phyloP scores from a whole-genome alignment of 2,329 filamentous ascomycete genomes.

The Cadophora luteo-olivacea region DNA sequence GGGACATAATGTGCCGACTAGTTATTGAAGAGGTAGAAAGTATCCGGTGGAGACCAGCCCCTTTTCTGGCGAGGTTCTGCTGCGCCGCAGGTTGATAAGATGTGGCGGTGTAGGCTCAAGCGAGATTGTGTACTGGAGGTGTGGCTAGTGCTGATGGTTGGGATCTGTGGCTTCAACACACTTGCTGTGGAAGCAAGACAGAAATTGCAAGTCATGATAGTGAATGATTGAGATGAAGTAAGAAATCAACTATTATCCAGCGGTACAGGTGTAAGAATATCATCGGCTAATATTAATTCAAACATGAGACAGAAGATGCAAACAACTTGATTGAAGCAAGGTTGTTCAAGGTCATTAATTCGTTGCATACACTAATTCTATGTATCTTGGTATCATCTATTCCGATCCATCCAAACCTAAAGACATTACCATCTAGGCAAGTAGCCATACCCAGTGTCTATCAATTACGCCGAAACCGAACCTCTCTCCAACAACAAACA shows the following conservation, averaged over 20 bases:
- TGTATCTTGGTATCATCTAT: constrained; percentile 20
- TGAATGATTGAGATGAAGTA: too few relatives aligned
- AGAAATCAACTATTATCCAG: too few relatives aligned
- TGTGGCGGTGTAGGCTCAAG: too few relatives aligned
- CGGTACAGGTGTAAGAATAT: too few relatives aligned
- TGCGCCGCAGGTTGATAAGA: neutral
- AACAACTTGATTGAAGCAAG: neutral
- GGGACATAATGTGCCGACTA: neutral
- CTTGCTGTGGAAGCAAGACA: neutral
- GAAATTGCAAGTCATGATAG: too few relatives aligned
- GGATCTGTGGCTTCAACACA: too few relatives aligned
- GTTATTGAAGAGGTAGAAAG: neutral
- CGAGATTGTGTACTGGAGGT: too few relatives aligned
- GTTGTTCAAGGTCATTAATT: constrained; percentile 16
- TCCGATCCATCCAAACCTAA: constrained; percentile 15
- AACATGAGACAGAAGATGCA: neutral
- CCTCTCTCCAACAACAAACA: neutral
- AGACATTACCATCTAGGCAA: constrained; percentile 26
- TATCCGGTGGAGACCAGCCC: constrained; percentile 9
- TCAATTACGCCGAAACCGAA: constrained; percentile 11
- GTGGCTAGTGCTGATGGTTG: too few relatives aligned
- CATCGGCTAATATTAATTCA: neutral
- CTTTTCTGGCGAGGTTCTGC: neutral
- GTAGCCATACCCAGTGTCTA: constrained; percentile 8
- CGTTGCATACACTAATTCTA: constrained; percentile 13